These are phyloP conservation scores for Cryphonectria parasitica DNA, from an alignment of 2,329 filamentous ascomycete species.

Conservation along the genomic window DNA sequence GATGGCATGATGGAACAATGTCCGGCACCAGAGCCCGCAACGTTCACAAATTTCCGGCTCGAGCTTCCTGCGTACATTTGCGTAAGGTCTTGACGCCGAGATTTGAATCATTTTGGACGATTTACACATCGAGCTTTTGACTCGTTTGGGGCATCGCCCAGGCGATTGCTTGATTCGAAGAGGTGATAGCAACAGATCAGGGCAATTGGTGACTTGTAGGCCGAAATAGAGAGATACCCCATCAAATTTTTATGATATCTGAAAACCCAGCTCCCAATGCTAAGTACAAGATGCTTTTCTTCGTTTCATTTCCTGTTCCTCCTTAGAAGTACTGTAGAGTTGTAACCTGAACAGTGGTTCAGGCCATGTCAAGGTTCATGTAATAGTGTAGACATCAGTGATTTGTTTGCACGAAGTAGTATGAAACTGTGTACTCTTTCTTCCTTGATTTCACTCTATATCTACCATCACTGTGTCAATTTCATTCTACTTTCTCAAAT, in stretches of 20 bases:
- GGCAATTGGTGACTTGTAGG: background rate
- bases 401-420: background rate
- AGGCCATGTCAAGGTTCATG: background rate
- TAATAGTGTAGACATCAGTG: background rate
- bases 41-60: background rate
- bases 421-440: background rate
- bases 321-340: background rate
- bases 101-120: background rate
- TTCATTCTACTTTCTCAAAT: background rate
- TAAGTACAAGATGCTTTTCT: background rate
- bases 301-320: no score
- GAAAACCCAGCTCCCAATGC: background rate
- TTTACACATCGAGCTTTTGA: background rate
- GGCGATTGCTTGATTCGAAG: background rate
- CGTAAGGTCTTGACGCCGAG: background rate
- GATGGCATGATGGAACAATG: background rate
- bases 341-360: background rate
- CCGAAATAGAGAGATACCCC: background rate
- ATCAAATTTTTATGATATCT: background rate
- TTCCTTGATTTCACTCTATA: background rate
- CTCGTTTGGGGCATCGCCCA: background rate
- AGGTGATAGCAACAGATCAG: background rate
- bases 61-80: background rate
- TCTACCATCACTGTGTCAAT: background rate
- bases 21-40: background rate